These are phyloP conservation scores for Fusarium veterinarium DNA, from an alignment of 2,329 filamentous ascomycete species.

Conservation along the genomic window DNA sequence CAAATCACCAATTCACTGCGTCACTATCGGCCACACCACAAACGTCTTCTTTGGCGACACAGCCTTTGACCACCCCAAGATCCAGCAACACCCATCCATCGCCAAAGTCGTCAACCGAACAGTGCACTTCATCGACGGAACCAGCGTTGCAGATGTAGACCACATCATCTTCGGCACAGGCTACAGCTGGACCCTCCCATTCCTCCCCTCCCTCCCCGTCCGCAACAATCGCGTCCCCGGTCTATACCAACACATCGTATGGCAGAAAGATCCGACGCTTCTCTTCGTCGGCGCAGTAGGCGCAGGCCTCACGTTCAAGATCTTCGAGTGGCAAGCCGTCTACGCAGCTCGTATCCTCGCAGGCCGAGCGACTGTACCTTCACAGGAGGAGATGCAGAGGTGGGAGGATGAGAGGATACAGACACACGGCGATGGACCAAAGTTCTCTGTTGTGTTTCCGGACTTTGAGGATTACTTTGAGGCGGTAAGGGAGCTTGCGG, in stretches of 20 bases:
- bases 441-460: conserved; percentile 68
- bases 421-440: conserved; percentile 65
- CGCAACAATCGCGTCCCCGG: conserved; percentile 66
- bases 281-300: conserved; percentile 69
- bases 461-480: conserved; percentile 76
- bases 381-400: conserved; percentile 57
- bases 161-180: conserved; percentile 75
- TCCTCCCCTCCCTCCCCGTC: conserved; percentile 63
- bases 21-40: conserved; percentile 60
- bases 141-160: conserved; percentile 64
- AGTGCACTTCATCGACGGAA: conserved; percentile 68
- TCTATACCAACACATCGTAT: conserved; percentile 70
- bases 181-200: conserved; percentile 72
- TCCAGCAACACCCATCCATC: conserved; percentile 61
- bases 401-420: conserved; percentile 70
- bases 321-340: conserved; percentile 77
- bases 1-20: conserved; percentile 61
- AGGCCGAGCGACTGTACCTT: conserved; percentile 63
- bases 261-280: conserved; percentile 63
- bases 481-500: conserved; percentile 60
- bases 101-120: conserved; percentile 57
- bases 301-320: conserved; percentile 72
- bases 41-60: conserved; percentile 68
- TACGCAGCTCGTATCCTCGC: conserved; percentile 69
- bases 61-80: conserved; percentile 70